These are phyloP conservation scores for Bryoerythrophyllum caledonicum DNA, from an alignment of 225 moss, liverwort and hornwort genomes.

Conservation along the genomic window DNA sequence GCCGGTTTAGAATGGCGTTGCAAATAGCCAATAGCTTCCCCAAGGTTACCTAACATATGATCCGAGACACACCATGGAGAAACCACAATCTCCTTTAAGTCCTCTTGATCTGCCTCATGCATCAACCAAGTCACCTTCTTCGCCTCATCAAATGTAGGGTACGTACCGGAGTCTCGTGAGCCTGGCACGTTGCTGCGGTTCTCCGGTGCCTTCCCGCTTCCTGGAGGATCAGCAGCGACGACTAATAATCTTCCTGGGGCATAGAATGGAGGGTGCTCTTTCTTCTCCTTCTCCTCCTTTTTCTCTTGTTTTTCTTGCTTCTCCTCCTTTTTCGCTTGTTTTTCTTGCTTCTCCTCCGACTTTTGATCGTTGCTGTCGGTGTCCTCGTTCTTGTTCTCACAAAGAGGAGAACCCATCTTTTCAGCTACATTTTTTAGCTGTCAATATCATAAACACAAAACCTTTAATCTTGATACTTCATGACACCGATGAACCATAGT, in stretches of 20 bases:
- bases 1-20: slow-evolving; percentile 71
- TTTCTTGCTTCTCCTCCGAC: slow-evolving; percentile 8
- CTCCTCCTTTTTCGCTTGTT: slow-evolving; percentile 6
- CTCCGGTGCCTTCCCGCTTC: slow-evolving; percentile 84
- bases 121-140: slow-evolving; percentile 74
- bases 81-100: slow-evolving; percentile 78
- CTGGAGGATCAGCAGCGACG: slow-evolving; percentile 73
- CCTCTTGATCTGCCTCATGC: slow-evolving; percentile 79
- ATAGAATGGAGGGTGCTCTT: slow-evolving; percentile 56
- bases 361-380: slow-evolving; percentile 15
- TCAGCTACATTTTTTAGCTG: slow-evolving; percentile 34
- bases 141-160: slow-evolving; percentile 77
- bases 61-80: slow-evolving; percentile 97
- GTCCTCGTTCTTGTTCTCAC: slow-evolving; percentile 17
- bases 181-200: slow-evolving; percentile 54
- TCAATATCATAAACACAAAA: slow-evolving; percentile 8
- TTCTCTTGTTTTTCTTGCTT: slow-evolving; percentile 9
- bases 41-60: slow-evolving; percentile 86
- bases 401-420: slow-evolving; percentile 30
- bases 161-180: slow-evolving; percentile 70
- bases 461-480: neutral
- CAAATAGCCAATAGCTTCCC: slow-evolving; percentile 79
- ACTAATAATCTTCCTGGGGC: slow-evolving; percentile 73
- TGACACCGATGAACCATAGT: neutral
- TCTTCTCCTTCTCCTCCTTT: slow-evolving; percentile 33